A percentile compares a stretch with the other conserved stretches of the same genome.
phyloP scores from a whole-genome alignment of 306 rosid species.

The Vigna nakashimae region DNA sequence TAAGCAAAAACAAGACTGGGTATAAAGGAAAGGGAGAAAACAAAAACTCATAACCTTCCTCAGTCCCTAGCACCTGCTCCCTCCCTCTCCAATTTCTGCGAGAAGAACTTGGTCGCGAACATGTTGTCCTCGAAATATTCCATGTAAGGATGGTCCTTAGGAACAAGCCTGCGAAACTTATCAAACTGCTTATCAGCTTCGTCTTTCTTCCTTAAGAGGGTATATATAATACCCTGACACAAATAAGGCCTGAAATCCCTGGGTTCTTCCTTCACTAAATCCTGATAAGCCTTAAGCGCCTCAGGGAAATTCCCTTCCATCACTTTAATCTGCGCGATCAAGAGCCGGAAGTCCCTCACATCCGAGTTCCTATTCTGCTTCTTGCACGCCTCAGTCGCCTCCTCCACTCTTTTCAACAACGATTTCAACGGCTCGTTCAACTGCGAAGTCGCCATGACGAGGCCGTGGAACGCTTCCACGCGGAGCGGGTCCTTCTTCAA shows the following conservation, averaged over 20 bases:
- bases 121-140: slow-evolving; percentile 89
- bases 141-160: slow-evolving; percentile 84
- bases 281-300: slow-evolving; percentile 77
- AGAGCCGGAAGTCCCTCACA: slow-evolving; percentile 84
- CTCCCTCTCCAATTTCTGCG: slow-evolving; percentile 72
- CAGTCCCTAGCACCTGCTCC: slow-evolving; percentile 56
- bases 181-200: slow-evolving; percentile 92
- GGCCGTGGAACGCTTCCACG: slow-evolving; percentile 90
- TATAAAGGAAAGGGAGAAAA: background rate
- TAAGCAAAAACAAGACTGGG: background rate
- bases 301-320: slow-evolving; percentile 69
- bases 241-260: slow-evolving; percentile 95
- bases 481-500: slow-evolving; percentile 71
- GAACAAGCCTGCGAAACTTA: slow-evolving; percentile 81
- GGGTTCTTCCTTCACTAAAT: slow-evolving; percentile 88
- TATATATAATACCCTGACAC: slow-evolving; percentile 90
- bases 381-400: slow-evolving; percentile 65
- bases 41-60: slow-evolving; percentile 43
- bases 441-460: slow-evolving; percentile 74
- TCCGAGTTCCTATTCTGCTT: slow-evolving; percentile 63
- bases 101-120: slow-evolving; percentile 73
- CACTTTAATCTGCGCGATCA: slow-evolving; percentile 80
- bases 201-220: slow-evolving; percentile 75
- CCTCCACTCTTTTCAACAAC: slow-evolving; percentile 61
- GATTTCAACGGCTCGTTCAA: slow-evolving; percentile 48